These are phyloP conservation scores for Lachnellula arida DNA, from an alignment of 2,329 filamentous ascomycete species.

Conservation along the genomic window DNA sequence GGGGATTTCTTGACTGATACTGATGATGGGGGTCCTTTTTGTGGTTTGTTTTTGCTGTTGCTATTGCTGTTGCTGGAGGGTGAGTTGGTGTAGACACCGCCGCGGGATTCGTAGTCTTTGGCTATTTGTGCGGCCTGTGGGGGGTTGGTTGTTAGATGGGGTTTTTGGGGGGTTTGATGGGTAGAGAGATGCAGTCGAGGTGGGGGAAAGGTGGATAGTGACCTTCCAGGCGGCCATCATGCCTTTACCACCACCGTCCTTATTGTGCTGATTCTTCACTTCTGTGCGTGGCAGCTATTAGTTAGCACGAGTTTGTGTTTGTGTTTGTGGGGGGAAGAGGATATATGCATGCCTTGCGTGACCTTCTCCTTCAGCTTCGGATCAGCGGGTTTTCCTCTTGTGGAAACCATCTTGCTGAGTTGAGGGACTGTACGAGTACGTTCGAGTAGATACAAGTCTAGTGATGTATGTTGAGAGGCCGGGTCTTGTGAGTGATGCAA, in stretches of 20 bases:
- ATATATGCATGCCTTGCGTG: constrained; percentile 34
- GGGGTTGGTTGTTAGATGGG: background rate
- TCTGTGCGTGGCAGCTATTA: constrained; percentile 23
- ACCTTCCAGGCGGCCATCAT: constrained; percentile 45
- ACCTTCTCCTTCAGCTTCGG: constrained; percentile 40
- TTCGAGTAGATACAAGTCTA: background rate
- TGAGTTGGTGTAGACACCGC: constrained; percentile 38
- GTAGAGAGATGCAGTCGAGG: background rate
- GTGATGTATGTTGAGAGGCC: background rate
- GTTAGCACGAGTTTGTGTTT: no score
- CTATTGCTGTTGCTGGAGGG: no score
- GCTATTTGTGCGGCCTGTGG: constrained; percentile 37
- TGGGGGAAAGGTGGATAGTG: background rate
- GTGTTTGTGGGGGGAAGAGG: constrained; percentile 1
- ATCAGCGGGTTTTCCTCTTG: constrained; percentile 42
- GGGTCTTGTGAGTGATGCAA: background rate
- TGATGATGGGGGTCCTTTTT: constrained; percentile 38
- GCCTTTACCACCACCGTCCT: constrained; percentile 42
- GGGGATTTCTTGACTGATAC: constrained; percentile 34
- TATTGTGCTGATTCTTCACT: constrained; percentile 41
- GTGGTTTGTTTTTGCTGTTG: constrained; percentile 40
- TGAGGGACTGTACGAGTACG: background rate
- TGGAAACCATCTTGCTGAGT: constrained; percentile 34
- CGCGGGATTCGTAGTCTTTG: constrained; percentile 38
- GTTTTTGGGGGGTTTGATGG: background rate